A percentile compares a stretch with the other conserved stretches of the same genome.
Evolutionary conservation across 2,329 filamentous ascomycete species (phyloP).

Genomic region (Neonectria ditissima): DNA sequence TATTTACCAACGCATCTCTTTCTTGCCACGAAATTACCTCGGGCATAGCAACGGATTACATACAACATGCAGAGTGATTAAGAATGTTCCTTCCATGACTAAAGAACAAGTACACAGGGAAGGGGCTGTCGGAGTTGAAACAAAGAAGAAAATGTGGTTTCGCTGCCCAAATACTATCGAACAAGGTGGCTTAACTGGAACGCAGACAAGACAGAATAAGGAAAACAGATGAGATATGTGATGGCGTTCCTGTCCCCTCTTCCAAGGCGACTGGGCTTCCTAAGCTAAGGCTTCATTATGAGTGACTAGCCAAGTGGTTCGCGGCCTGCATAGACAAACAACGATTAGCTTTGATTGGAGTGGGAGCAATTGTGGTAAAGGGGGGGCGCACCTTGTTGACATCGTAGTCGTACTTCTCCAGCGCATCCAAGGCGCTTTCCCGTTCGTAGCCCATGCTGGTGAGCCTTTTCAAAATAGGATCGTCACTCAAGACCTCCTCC

Average conservation of each 20-base stretch:
- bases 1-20: conserved; percentile 17
- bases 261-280: conserved; percentile 20
- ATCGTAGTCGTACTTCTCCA: conserved; percentile 97
- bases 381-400: conserved; percentile 81
- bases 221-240: conserved; percentile 36
- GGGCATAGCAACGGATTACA: conserved; percentile 18
- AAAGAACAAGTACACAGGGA: conserved; percentile 34
- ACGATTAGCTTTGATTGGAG: conserved; percentile 30
- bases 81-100: conserved; percentile 6
- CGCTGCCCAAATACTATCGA: conserved; percentile 42
- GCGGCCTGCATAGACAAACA: conserved; percentile 56
- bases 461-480: conserved; percentile 89
- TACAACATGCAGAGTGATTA: conserved; percentile 23
- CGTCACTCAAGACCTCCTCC: conserved; percentile 70
- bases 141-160: conserved; percentile 26
- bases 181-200: conserved; percentile 36
- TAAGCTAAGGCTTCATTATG: conserved; percentile 49
- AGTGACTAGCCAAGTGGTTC: conserved; percentile 67
- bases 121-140: conserved; percentile 17
- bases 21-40: conserved; percentile 10
- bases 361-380: neutral
- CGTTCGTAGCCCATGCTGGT: conserved; percentile 90
- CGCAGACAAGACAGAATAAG: conserved; percentile 33
- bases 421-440: conserved; percentile 77
- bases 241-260: conserved; percentile 24